Evolutionary conservation across 2,329 filamentous ascomycete genomes (phyloP).

Genomic region (Alternaria sp.): DNA sequence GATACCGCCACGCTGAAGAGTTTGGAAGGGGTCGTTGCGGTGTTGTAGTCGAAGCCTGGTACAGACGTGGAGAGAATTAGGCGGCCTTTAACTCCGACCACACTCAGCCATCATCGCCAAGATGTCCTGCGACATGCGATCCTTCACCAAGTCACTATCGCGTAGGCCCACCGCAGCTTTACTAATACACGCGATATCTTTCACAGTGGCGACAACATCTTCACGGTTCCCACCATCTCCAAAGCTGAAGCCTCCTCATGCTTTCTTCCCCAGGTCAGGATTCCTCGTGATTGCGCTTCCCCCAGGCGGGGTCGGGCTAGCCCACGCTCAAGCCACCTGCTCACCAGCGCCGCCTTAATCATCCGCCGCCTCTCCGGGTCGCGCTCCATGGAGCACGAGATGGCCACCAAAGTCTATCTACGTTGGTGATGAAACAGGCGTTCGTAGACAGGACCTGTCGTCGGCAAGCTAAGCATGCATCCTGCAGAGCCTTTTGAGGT

Average conservation of each 20-base stretch:
- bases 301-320: conserved; percentile 11
- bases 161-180: conserved; percentile 6
- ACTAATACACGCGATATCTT: conserved; percentile 18
- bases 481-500: background rate
- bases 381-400: background rate
- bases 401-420: background rate
- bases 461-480: background rate
- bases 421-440: background rate
- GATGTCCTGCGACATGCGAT: conserved; percentile 8
- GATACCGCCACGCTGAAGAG: background rate
- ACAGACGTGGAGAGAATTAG: conserved; percentile 20
- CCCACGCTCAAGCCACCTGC: conserved; percentile 9
- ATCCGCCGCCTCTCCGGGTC: background rate
- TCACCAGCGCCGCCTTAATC: background rate
- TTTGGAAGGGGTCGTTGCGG: background rate
- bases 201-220: conserved; percentile 10
- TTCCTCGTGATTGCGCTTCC: background rate
- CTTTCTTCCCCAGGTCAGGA: background rate
- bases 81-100: conserved; percentile 31
- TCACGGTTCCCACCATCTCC: background rate
- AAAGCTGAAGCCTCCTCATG: background rate
- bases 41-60: conserved; percentile 11
- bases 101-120: conserved; percentile 17
- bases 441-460: background rate
- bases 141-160: conserved; percentile 13